These are phyloP conservation scores for Fusarium beomiforme DNA, from an alignment of 2,329 filamentous ascomycete species.

Conservation along the genomic window DNA sequence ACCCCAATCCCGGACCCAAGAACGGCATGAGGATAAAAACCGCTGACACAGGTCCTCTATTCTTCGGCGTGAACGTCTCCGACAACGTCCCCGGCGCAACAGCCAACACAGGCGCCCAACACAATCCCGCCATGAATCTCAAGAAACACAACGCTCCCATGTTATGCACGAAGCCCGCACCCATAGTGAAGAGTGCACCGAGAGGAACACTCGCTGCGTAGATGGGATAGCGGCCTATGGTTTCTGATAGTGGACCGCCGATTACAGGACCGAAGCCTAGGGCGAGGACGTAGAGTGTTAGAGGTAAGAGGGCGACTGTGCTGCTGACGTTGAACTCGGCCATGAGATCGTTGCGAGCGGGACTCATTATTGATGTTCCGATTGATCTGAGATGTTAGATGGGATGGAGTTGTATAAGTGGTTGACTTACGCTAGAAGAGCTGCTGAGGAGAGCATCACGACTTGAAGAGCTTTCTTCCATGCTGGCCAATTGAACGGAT, in stretches of 20 bases:
- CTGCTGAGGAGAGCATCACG: slow-evolving; percentile 50
- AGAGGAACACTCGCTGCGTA: slow-evolving; percentile 59
- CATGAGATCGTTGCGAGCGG: slow-evolving; percentile 52
- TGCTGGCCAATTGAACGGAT: slow-evolving; percentile 62
- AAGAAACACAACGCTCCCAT: slow-evolving; percentile 63
- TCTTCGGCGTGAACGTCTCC: slow-evolving; percentile 58
- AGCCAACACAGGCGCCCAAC: slow-evolving; percentile 59
- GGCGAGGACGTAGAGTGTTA: slow-evolving; percentile 69
- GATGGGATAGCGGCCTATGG: slow-evolving; percentile 63
- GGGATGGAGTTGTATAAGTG: not conserved
- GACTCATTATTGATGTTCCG: slow-evolving; percentile 29
- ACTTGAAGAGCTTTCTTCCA: slow-evolving; percentile 54
- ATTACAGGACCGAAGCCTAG: slow-evolving; percentile 68
- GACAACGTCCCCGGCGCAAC: slow-evolving; percentile 60
- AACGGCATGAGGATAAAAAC: slow-evolving; percentile 63
- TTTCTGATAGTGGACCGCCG: slow-evolving; percentile 68
- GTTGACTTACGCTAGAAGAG: slow-evolving; percentile 53
- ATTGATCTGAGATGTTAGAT: slow-evolving; percentile 12
- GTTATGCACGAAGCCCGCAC: slow-evolving; percentile 60
- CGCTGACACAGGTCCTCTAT: slow-evolving; percentile 54
- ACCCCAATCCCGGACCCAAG: slow-evolving; percentile 63
- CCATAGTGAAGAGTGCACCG: slow-evolving; percentile 65
- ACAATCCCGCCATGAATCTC: slow-evolving; percentile 66
- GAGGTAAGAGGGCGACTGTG: slow-evolving; percentile 66
- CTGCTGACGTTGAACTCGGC: slow-evolving; percentile 62